Base-by-base conservation (phyloP, 352 stramenopile genomes). In the Pythium periplocum region DNA sequence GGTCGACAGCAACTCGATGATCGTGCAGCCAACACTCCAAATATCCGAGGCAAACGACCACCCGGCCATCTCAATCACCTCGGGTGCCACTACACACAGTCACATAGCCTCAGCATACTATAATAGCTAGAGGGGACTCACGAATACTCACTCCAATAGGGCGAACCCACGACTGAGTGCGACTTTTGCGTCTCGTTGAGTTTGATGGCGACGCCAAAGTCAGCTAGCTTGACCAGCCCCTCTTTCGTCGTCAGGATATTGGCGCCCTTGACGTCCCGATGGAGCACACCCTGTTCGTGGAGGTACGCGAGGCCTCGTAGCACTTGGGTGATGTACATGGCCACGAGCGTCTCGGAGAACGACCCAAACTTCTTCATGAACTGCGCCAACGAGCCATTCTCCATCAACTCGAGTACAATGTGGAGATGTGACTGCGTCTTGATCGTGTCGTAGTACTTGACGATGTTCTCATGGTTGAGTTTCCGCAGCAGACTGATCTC, bases 381-480 rank as follows among this genome's bases (percentile, higher is more conserved):
- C 62, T 93, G 82, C 17, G 89, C 83, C 49, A 98, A 68, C 12
- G 87, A 97, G 31, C 90, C 90, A 55, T 97, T 96, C 56, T 98
- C 91, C 89, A 98, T 97, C 72, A 97, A 97, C 65, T 95, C 86
- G 10, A 95, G 68, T 42, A 95, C 81, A 57, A 95, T 95, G 59
- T 93, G 90, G 17, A 95, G 58, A 26, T 67, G 85, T 34, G 73
- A 71, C 45, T 89, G 75, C 43, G 83, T 92, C 64, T 88, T 86
- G 69, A 98, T 96, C 32, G 87, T 97, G 71, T 97, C 91, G 60
- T 95, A 84, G 69, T 98, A 98, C 72, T 97, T 96, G 61, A 98
- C 93, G 43, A 98, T 97, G 67, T 98, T 98, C 46, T 91, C 82
- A 55, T 98, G 93, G 41, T 97, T 92, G 12, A 98, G 71, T 64